Percentiles rank a stretch among this genome's conserved stretches.
These are phyloP conservation scores for Cucumis sativus DNA, from an alignment of 306 rosid genomes.

Conservation along the genomic window Cucumber_9930_V3 NC_026661.2:2929001-2929500, in stretches of 20 bases:
- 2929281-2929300: slow-evolving; percentile 34
- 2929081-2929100: slow-evolving; percentile 44
- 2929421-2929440: no score
- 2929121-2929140: slow-evolving; percentile 33
- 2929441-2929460: background rate
- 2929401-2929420: no score
- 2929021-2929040: slow-evolving; percentile 39
- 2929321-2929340: slow-evolving; percentile 15
- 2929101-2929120: slow-evolving; percentile 58
- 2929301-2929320: slow-evolving; percentile 29
- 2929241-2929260: slow-evolving; percentile 12
- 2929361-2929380: slow-evolving; percentile 1
- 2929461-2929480: background rate
- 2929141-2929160: slow-evolving; percentile 11
- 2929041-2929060: slow-evolving; percentile 49
- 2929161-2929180: slow-evolving; percentile 16
- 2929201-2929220: background rate
- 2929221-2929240: slow-evolving; percentile 20
- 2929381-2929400: background rate
- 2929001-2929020: slow-evolving; percentile 66
- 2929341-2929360: slow-evolving; percentile 1
- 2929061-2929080: slow-evolving; percentile 48
- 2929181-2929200: slow-evolving; percentile 14
- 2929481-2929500: background rate
- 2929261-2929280: slow-evolving; percentile 24